These are phyloP conservation scores for Colletotrichum lindemuthianum DNA, from an alignment of 2,329 filamentous ascomycete genomes.

Conservation along the genomic window DNA sequence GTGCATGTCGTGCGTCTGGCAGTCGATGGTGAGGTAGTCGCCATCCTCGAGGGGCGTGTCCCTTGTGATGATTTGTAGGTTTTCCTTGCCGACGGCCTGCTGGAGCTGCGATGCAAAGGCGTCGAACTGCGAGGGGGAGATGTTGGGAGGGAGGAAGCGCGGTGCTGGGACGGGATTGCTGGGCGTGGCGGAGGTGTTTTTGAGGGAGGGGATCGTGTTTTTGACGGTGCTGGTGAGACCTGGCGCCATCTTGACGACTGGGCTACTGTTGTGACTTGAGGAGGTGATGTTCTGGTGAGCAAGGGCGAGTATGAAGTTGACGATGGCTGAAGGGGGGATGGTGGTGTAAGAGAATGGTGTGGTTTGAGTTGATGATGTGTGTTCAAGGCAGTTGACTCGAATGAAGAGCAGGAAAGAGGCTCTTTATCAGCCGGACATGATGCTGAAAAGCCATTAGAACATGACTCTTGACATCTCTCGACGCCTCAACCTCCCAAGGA, in stretches of 20 bases:
- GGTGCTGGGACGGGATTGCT: slow-evolving; percentile 9
- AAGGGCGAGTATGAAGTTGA: not conserved
- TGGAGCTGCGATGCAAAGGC: slow-evolving; percentile 16
- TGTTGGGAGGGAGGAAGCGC: slow-evolving; percentile 11
- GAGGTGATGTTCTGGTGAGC: not conserved
- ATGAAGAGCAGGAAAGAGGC: too few species aligned
- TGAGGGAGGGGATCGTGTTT: not conserved
- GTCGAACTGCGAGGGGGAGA: slow-evolving; percentile 17
- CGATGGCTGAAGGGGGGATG: too few species aligned
- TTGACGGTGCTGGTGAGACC: slow-evolving; percentile 7
- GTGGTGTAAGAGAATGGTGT: too few species aligned
- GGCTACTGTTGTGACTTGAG: not conserved
- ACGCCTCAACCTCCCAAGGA: not conserved
- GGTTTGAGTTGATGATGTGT: too few species aligned
- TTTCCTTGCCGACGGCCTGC: slow-evolving; percentile 18
- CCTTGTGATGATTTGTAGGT: slow-evolving; percentile 25
- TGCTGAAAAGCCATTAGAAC: too few species aligned
- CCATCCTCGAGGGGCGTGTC: slow-evolving; percentile 21
- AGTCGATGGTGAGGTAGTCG: slow-evolving; percentile 27
- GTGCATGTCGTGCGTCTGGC: slow-evolving; percentile 46
- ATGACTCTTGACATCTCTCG: too few species aligned
- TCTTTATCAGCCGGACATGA: too few species aligned
- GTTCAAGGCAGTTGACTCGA: too few species aligned
- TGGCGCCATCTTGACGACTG: slow-evolving; percentile 17
- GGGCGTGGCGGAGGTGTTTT: not conserved